These are phyloP conservation scores for Starmerella sp. DNA, from an alignment of 805 yeast genomes.

Conservation along the genomic window DNA sequence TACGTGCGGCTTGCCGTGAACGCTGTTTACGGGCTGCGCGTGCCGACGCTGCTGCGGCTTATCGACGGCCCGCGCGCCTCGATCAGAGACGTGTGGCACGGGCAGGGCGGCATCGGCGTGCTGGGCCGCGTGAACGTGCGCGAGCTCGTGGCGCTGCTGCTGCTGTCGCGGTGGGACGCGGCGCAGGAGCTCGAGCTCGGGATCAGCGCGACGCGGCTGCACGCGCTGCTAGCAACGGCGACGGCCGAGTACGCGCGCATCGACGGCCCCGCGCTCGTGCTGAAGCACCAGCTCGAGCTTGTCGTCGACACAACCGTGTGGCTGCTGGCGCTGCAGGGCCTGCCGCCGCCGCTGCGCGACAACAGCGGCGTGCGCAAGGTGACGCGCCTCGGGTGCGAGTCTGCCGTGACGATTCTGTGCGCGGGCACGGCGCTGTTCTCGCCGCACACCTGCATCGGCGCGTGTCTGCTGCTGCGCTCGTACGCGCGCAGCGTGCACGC, in stretches of 20 bases:
- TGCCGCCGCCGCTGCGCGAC: neutral
- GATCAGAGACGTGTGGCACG: neutral
- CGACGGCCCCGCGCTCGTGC: neutral
- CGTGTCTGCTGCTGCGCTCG: neutral
- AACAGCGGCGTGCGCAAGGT: no score
- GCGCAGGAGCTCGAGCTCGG: neutral
- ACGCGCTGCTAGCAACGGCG: neutral
- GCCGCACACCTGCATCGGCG: neutral
- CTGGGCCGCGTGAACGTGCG: neutral
- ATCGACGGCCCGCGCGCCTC: neutral
- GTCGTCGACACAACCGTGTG: neutral
- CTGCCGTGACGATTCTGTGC: neutral
- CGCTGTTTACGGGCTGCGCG: neutral
- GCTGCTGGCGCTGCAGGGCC: neutral
- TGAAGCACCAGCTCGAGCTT: neutral
- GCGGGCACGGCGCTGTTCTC: neutral
- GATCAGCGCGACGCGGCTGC: neutral
- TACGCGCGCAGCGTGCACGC: slow-evolving; percentile 1
- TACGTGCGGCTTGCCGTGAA: neutral
- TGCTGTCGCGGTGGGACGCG: neutral
- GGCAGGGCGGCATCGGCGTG: neutral
- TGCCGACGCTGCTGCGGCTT: neutral
- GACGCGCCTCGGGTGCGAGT: neutral
- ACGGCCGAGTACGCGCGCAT: neutral
- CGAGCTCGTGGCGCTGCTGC: neutral